These are phyloP conservation scores for Urostyla sp. DNA, from an alignment of 73 alveolate genomes.

Conservation along the genomic window DNA sequence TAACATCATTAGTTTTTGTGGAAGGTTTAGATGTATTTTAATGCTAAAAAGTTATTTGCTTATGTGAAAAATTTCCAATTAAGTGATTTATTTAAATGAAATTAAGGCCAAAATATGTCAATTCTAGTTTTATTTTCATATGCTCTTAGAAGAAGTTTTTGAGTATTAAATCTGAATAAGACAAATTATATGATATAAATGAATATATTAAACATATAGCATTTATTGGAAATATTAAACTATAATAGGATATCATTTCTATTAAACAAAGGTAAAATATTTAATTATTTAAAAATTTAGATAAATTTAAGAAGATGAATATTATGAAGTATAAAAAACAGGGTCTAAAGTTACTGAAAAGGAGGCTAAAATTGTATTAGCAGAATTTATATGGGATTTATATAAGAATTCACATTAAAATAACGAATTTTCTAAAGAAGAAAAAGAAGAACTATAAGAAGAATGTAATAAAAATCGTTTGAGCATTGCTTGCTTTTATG, in stretches of 20 bases:
- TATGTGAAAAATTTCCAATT: constrained; percentile 65
- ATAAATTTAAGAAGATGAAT: too few relatives aligned
- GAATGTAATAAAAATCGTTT: too few relatives aligned
- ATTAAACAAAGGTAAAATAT: too few relatives aligned
- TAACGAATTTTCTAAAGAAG: too few relatives aligned
- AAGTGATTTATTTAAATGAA: constrained; percentile 76
- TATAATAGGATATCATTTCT: not conserved
- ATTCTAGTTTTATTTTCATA: constrained; percentile 16
- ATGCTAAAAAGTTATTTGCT: constrained; percentile 72
- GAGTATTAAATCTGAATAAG: not conserved
- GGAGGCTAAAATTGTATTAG: too few relatives aligned
- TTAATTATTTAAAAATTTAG: too few relatives aligned
- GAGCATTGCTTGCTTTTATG: too few relatives aligned
- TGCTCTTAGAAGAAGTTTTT: not conserved
- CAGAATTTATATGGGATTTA: too few relatives aligned
- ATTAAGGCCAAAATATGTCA: constrained; percentile 70
- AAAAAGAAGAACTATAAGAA: too few relatives aligned
- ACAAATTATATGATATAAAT: not conserved
- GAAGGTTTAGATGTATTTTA: constrained; percentile 83
- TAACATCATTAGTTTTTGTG: constrained; percentile 80
- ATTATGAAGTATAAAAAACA: too few relatives aligned
- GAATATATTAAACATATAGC: constrained; percentile 7
- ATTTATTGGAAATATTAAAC: not conserved
- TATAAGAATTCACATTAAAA: too few relatives aligned
- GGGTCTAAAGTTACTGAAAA: too few relatives aligned